Base-by-base conservation (phyloP, 768 basidiomycete genomes). In the Lactifluus echinatus region DNA sequence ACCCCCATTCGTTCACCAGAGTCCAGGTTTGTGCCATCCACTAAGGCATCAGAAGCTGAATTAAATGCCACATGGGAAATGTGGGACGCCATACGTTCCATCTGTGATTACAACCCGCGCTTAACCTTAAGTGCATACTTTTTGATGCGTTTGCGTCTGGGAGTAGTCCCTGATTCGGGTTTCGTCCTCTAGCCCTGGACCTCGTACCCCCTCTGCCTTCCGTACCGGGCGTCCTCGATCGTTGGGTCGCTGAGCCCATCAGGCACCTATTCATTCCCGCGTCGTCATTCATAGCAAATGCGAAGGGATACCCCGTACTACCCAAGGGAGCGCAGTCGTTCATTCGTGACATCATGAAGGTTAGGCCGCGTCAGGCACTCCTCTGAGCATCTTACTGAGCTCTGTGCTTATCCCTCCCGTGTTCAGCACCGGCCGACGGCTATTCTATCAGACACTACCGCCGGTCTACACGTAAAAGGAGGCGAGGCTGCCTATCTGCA, bases 221-320 rank as follows among this genome's bases (percentile, higher is more conserved):
- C 2, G 83, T 84, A 15, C 74, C 84, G 12, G 83, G 83, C 1
- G 84, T 90, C 12, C 74, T 97, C 31, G 78, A 78, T 59, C 84
- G 94, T 57, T 98, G 96, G 96, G 79, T 84, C 2, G 91, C 96
- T 6, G 96, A 99, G 70, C 87, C 93, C 7, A 84, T 94, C n/a
- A 81, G 83, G 33, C 80, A 92, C 66, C 77, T 99, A 53, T 89
- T 91, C 70, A 75, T 98, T 2, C 93, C 96, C 4, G 84, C 93
- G 0, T 83, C 88, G 12, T 81, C 92, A 4, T 99, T 97, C 70
- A 93, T 98, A 65, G 84, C 93, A 11, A 99, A 99, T 69, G 80
- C 84, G 50, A 95, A 96, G 72, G 95, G 93, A 2, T 99, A 96
- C 69, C 96, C 96, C 0, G 96, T 99, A 6, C 79, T 99, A 17